Conservation (phyloP, 1,139 yeast genomes). For the Taphrina deformans region DNA sequence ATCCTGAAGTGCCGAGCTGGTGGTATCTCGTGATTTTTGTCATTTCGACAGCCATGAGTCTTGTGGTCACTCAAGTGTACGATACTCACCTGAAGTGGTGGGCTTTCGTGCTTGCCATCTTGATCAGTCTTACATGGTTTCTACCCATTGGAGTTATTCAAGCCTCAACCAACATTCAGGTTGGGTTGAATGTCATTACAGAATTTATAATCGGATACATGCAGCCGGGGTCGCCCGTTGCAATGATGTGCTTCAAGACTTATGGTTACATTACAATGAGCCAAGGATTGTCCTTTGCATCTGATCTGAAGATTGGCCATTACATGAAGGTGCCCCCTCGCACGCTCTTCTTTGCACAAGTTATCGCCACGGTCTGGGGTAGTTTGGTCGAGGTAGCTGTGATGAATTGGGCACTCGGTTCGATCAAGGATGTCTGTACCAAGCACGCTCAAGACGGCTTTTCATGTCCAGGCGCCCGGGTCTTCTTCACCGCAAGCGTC, state of each 20-base stretch:
- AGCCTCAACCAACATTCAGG: slow-evolving; percentile 45
- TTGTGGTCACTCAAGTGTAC: slow-evolving; percentile 53
- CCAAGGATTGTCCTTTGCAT: slow-evolving; percentile 58
- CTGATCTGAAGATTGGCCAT: slow-evolving; percentile 64
- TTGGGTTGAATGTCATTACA: slow-evolving; percentile 61
- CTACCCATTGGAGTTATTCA: slow-evolving; percentile 38
- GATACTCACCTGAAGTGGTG: slow-evolving; percentile 45
- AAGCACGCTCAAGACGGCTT: slow-evolving; percentile 48
- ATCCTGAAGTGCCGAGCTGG: slow-evolving; percentile 59
- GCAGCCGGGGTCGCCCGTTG: slow-evolving; percentile 62
- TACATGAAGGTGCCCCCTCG: slow-evolving; percentile 65
- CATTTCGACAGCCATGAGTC: slow-evolving; percentile 54
- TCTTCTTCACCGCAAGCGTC: slow-evolving; percentile 50
- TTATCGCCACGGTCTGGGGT: slow-evolving; percentile 43
- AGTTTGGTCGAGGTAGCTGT: slow-evolving; percentile 56
- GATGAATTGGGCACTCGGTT: slow-evolving; percentile 55
- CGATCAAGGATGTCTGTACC: slow-evolving; percentile 45
- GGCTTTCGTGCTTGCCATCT: slow-evolving; percentile 51
- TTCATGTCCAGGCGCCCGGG: slow-evolving; percentile 44
- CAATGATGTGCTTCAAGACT: slow-evolving; percentile 62
- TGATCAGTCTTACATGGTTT: slow-evolving; percentile 43
- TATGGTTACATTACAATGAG: slow-evolving; percentile 60
- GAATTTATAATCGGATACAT: slow-evolving; percentile 66
- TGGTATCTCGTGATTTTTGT: slow-evolving; percentile 57
- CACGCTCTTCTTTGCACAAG: slow-evolving; percentile 58